phyloP scores from a whole-genome alignment of 257 asterid species.

The Primulina tabacum region DNA sequence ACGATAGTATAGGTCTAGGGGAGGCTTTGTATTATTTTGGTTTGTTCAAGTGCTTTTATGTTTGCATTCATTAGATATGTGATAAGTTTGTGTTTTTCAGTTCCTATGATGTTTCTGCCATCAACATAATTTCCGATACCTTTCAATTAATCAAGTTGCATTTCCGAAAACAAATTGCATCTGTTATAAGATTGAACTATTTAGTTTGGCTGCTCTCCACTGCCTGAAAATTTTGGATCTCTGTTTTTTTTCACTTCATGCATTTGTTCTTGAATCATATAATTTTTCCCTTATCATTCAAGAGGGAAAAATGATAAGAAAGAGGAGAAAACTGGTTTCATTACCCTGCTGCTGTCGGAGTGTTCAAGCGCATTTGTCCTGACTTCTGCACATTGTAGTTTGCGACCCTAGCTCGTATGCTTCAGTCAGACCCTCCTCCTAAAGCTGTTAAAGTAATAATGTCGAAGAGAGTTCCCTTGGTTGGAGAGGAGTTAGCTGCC shows the following conservation, averaged over 20 bases:
- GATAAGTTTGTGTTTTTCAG: conserved; percentile 1
- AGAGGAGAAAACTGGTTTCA: conserved; percentile 1
- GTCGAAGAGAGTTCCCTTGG: conserved; percentile 91
- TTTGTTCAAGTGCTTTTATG: not conserved
- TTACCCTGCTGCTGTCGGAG: conserved; percentile 18
- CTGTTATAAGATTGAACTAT: not conserved
- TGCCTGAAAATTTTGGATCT: not conserved
- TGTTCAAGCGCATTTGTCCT: conserved; percentile 13
- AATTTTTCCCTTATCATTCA: not conserved
- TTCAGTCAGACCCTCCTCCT: conserved; percentile 99
- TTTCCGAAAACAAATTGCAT: conserved; percentile 12
- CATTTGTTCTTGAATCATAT: not conserved
- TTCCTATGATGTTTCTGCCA: conserved; percentile 1
- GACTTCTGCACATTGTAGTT: conserved; percentile 50
- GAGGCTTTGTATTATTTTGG: not conserved
- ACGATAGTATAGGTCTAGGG: conserved; percentile 1
- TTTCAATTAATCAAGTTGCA: not conserved
- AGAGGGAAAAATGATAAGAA: conserved; percentile 4
- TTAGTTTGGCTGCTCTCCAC: conserved; percentile 2
- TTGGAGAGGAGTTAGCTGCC: conserved; percentile 98
- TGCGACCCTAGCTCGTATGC: conserved; percentile 91
- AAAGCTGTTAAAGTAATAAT: conserved; percentile 96
- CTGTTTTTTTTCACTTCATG: not conserved
- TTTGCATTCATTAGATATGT: not conserved
- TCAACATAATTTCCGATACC: conserved; percentile 2